These are phyloP conservation scores for Zygotorulaspora chibaensis DNA, from an alignment of 805 yeast genomes.

Conservation along the genomic window DNA sequence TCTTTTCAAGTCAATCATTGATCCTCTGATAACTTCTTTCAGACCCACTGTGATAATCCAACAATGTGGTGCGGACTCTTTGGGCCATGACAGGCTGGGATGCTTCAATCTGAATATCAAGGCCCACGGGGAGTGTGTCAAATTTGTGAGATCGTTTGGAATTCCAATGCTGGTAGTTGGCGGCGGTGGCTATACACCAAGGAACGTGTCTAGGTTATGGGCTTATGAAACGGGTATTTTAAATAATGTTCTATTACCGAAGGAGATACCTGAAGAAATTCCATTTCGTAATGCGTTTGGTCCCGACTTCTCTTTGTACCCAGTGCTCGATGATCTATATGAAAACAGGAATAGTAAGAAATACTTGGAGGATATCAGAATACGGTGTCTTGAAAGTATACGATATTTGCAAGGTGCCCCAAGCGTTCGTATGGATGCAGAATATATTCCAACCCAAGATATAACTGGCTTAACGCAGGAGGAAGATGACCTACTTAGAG, in stretches of 20 bases:
- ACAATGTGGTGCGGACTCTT: slow-evolving; percentile 97
- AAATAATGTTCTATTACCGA: slow-evolving; percentile 69
- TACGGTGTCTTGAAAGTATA: slow-evolving; percentile 73
- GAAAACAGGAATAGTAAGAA: slow-evolving; percentile 84
- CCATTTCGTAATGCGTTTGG: slow-evolving; percentile 83
- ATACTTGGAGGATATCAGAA: slow-evolving; percentile 74
- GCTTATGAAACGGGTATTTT: slow-evolving; percentile 86
- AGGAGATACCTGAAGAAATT: slow-evolving; percentile 66
- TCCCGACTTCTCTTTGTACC: slow-evolving; percentile 88
- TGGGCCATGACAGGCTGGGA: slow-evolving; percentile 93
- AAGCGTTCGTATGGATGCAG: slow-evolving; percentile 80
- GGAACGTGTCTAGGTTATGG: slow-evolving; percentile 96
- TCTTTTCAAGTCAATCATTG: slow-evolving; percentile 66
- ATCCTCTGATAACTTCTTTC: slow-evolving; percentile 79
- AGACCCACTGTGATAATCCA: slow-evolving; percentile 96
- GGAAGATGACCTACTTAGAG: slow-evolving; percentile 38
- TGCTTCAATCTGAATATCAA: slow-evolving; percentile 89
- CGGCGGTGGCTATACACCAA: slow-evolving; percentile 98
- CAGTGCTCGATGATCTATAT: slow-evolving; percentile 68
- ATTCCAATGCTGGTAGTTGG: slow-evolving; percentile 92
- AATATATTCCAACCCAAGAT: slow-evolving; percentile 66
- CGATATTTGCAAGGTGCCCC: slow-evolving; percentile 88
- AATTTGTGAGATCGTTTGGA: slow-evolving; percentile 77
- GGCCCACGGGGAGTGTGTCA: slow-evolving; percentile 96
- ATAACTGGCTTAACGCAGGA: slow-evolving; percentile 42